Evolutionary conservation across 148 eudicot species (phyloP), one percentile per base, ranked within the genome.

Genomic region (Vaccinium corymbosum): DNA sequence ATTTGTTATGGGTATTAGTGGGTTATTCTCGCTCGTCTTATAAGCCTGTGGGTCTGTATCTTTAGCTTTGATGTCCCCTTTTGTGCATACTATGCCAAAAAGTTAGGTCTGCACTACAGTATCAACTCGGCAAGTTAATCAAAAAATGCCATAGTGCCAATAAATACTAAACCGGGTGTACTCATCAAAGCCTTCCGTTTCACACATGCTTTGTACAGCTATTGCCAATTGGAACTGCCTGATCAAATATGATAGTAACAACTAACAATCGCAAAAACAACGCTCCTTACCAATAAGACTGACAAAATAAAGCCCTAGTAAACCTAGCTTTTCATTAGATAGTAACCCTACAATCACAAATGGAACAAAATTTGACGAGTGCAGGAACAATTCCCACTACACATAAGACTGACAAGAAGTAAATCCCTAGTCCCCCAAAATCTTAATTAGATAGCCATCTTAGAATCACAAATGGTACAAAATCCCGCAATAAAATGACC

Each of bases 281-380:
- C 12, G 68, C 25, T 20, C 22, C 35, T 11, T 27, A 25, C 35
- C 72, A 35, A 66, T 25, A 66, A 66, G 35, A 27, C 35, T 66
- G 38, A 66, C 35, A 12, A 66, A 25, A 27, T 27, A 66, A 32
- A 64, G 71, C 29, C 71, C 10, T 22, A 22, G 0, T 62, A 64
- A 22, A 29, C 71, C 71, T 15, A 22, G 22, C 4, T 66, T 66
- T 27, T 11, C 9, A 66, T 12, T 10, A 12, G 72, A 66, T 66
- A 66, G 14, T 12, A 1, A 66, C 25, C 35, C 42, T 68, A 68
- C 15, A 68, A 13, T 14, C 42, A 68, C 12, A 68, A 68, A 32
- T 68, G 42, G 42, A 68, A 68, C 73, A 64, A 62, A 62, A 2
- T 62, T 62, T 62, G 27, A 72, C 55, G 48, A 84, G 75, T 16